These are phyloP conservation scores for Entrophospora sp. DNA, from an alignment of 192 early-diverging fungal genomes.

Conservation along the genomic window DNA sequence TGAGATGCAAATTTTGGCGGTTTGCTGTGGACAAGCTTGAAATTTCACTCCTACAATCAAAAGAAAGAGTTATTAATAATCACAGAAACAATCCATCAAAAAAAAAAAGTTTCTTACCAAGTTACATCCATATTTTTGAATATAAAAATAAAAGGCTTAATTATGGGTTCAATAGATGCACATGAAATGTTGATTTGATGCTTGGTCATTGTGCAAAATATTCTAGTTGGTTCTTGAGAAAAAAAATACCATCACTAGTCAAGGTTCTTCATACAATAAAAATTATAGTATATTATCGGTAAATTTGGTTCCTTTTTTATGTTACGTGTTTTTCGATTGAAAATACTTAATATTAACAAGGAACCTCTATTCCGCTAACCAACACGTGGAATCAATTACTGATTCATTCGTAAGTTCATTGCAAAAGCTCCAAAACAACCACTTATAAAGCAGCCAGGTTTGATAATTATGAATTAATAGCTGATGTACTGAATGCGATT, in stretches of 20 bases:
- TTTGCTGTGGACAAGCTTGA: background rate
- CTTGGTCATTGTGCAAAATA: background rate
- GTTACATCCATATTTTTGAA: background rate
- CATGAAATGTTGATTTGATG: background rate
- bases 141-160: background rate
- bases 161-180: background rate
- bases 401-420: too few relatives aligned
- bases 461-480: too few relatives aligned
- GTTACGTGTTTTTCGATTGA: too few relatives aligned
- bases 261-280: background rate
- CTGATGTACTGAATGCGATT: too few relatives aligned
- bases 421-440: too few relatives aligned
- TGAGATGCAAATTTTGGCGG: background rate
- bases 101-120: background rate
- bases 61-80: background rate
- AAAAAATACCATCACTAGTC: background rate
- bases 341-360: too few relatives aligned
- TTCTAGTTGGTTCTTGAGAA: background rate
- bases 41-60: background rate
- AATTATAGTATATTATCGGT: too few relatives aligned
- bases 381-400: too few relatives aligned
- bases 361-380: too few relatives aligned
- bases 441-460: too few relatives aligned
- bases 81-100: background rate
- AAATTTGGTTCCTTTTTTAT: too few relatives aligned